Base-by-base conservation (phyloP, 257 asterid species). In the Solanum sejunctum region DNA sequence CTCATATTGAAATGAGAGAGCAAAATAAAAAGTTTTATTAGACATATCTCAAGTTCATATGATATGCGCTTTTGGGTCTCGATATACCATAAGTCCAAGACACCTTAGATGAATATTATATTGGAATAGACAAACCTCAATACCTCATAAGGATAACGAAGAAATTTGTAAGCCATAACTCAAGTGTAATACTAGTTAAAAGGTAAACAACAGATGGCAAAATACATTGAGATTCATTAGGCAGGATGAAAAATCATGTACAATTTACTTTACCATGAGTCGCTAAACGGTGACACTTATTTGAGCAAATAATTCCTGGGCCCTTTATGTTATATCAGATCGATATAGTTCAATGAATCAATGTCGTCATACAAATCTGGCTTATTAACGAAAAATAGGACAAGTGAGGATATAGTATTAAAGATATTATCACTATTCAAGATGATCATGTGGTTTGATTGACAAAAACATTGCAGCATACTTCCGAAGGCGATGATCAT, bases 371-470 rank as follows among this genome's bases (percentile, higher is more conserved):
- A 5, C 7, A 52, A 52, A 52, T 16, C 49, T 78, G 83, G 49
- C 64, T 52, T 78, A 78, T 78, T 10, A 64, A 52, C 4, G 64
- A 78, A 52, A 51, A 63, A 10, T 58, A 63, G 23, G 41, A 15
- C 21, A 66, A 83, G 66, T 47, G 80, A 66, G 17, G n/a, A 26
- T 18, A 23, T 45, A 10, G 17, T 51, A 77, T 52, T 51, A 63
- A 17, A 20, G 1, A 1, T 18, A 49, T 64, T 36, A 18, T 28
- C 64, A 83, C 63, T 66, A 95, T 60, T 96, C 99, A 66, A 96
- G 98, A 91, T 96, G 99, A 88, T 94, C 99, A 64, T 94, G 98
- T 56, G 98, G 99, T 85, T 96, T 82, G 84, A 96, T 84, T 15
- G 98, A 96, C 98, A 96, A 80, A 87, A 96, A 96, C 89, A 92